A percentile compares a stretch with the other conserved stretches of the same genome.
These are phyloP conservation scores for Ogataea angusta DNA, from an alignment of 805 yeast genomes.

Conservation along the genomic window DNA sequence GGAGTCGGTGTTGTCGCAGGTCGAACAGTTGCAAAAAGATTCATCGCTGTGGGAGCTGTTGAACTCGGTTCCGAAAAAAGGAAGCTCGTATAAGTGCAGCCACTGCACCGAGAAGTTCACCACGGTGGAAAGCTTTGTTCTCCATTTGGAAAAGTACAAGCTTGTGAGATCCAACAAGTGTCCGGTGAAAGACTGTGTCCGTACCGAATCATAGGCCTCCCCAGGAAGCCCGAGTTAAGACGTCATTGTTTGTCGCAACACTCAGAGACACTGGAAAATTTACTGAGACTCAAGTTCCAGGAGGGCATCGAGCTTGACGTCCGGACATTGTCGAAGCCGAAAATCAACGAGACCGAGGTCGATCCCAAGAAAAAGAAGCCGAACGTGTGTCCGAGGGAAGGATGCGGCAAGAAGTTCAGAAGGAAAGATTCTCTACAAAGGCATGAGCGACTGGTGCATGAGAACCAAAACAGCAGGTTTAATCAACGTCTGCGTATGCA, in stretches of 20 bases:
- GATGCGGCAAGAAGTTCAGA: conserved; percentile 47
- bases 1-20: conserved; percentile 15
- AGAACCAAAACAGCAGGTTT: conserved; percentile 38
- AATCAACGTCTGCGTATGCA: conserved; percentile 32
- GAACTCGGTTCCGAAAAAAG: conserved; percentile 26
- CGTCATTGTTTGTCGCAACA: conserved; percentile 52
- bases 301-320: conserved; percentile 5
- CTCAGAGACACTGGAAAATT: conserved; percentile 17
- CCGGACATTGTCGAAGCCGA: background rate
- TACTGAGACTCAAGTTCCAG: conserved; percentile 7
- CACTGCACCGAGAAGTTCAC: conserved; percentile 43
- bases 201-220: conserved; percentile 47
- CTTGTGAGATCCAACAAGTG: conserved; percentile 42
- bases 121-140: conserved; percentile 27
- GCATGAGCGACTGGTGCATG: conserved; percentile 52
- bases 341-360: background rate
- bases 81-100: conserved; percentile 45
- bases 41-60: conserved; percentile 16
- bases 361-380: conserved; percentile 10
- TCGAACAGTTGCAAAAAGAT: conserved; percentile 33
- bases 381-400: conserved; percentile 20
- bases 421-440: conserved; percentile 53
- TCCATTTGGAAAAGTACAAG: conserved; percentile 42
- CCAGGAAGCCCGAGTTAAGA: conserved; percentile 45
- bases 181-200: conserved; percentile 45